A percentile compares a stretch with the other conserved stretches of the same genome.
These are phyloP conservation scores for Myrica gale DNA, from an alignment of 306 rosid species.

Conservation along the genomic window DNA sequence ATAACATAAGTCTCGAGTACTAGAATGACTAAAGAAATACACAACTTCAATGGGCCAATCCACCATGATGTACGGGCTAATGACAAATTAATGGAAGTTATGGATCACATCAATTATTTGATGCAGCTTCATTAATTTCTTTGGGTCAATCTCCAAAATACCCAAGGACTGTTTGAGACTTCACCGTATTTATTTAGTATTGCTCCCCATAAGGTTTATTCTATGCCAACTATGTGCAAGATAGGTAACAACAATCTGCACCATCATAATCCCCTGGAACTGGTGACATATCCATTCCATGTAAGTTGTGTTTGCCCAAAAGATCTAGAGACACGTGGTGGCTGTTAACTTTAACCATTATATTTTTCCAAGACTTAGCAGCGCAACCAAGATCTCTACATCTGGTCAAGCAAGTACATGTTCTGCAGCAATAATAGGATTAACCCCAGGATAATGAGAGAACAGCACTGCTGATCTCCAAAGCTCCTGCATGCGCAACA, in stretches of 20 bases:
- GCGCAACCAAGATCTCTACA: neutral
- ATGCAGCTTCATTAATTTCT: neutral
- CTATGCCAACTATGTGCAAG: neutral
- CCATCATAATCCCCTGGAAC: neutral
- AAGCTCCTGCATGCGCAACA: neutral
- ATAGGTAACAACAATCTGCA: neutral
- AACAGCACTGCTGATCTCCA: neutral
- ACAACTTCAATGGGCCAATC: constrained; percentile 3
- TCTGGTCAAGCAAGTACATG: neutral
- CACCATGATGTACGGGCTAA: neutral
- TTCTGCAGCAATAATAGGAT: neutral
- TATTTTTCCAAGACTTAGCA: neutral
- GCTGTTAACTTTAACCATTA: neutral
- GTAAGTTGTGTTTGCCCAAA: neutral
- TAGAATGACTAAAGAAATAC: neutral
- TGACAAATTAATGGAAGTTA: neutral
- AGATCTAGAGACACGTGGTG: neutral
- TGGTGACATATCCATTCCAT: neutral
- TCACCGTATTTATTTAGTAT: neutral
- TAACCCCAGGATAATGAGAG: neutral
- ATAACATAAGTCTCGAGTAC: neutral
- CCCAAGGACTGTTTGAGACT: neutral
- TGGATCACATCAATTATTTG: neutral
- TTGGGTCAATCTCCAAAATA: neutral
- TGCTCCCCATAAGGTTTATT: neutral